Base-by-base conservation (phyloP, 768 basidiomycete species). In the Calocera cornea region DNA sequence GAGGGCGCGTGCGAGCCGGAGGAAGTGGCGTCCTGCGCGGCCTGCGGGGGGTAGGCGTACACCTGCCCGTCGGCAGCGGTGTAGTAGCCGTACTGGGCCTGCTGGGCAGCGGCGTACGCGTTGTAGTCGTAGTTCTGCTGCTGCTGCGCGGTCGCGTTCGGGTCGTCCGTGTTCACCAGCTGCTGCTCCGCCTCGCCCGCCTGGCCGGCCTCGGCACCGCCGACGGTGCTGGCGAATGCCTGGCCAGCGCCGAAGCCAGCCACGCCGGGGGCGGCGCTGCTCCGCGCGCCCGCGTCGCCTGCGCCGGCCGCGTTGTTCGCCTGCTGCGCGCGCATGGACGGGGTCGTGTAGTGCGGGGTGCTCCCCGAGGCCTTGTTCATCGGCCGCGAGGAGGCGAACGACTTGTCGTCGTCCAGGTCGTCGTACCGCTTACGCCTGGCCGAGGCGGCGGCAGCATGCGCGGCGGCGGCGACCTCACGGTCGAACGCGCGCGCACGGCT, bases 401-500 rank as follows among this genome's bases (percentile, higher is more conserved):
- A 16, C 54, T 60, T 60, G 54, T 60, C 54, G 27, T 60, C 54
- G 54, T 60, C 54, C 27, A 60, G 27, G 54, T 60, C 54, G 54
- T 60, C 54, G 54, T 29, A 60, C 54, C 54, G 24, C 31, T 60
- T 60, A 8, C 54, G 24, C 31, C 54, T 60, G 2, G 54, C 54
- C 2, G 27, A 29, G 11, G 54, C 54, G 54, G 54, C 54, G 14
- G 54, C 54, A 3, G 54, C 54, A 19, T 60, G 54, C 10, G 54
- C 54, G 11, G 54, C 54, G 7, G 54, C 54, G 2, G 54, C 54
- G 14, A 60, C 54, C 31, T 60, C 54, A 27, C 54, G 54, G 31
- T 60, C 54, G 19, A 60, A 60, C 54, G 54, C 54, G 14, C 54
- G 11, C 31, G 54, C 54, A 11, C 54, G 2, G 31, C 54, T 60